Conservation (phyloP, 345 rosid genomes). For the Fremontodendron californicum region DNA sequence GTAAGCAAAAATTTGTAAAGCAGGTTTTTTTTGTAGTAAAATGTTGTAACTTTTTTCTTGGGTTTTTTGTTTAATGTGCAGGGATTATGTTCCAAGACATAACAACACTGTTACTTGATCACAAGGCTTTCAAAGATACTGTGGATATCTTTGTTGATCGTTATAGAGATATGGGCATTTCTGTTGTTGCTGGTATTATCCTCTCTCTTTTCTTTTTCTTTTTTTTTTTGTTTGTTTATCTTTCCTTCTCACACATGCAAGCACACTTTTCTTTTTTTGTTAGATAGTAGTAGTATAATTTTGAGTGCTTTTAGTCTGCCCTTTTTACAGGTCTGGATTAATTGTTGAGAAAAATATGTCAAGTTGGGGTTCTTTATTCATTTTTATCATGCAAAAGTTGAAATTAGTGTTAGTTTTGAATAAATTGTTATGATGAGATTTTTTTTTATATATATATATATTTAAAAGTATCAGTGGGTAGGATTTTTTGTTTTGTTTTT, state of each 20-base stretch:
- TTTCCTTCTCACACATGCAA: neutral
- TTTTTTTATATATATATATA: neutral
- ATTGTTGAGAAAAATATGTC: conserved; percentile 6
- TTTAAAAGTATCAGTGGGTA: neutral
- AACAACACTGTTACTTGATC: conserved; percentile 72
- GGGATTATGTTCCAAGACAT: conserved; percentile 91
- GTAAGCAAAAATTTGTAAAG: too few species aligned
- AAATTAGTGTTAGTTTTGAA: neutral
- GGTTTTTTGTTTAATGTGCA: conserved; percentile 21
- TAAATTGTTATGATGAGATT: neutral
- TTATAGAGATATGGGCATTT: conserved; percentile 64
- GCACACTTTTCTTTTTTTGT: neutral
- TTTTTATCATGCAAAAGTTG: conserved; percentile 18
- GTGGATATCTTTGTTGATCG: conserved; percentile 79
- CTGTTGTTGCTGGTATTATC: conserved; percentile 76
- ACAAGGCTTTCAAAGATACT: conserved; percentile 67
- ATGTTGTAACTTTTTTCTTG: neutral
- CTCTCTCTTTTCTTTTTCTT: neutral
- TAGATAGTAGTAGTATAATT: neutral
- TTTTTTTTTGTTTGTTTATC: neutral
- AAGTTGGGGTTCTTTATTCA: conserved; percentile 15
- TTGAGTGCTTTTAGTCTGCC: conserved; percentile 7
- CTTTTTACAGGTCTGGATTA: conserved; percentile 5
- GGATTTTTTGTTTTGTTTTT: neutral
- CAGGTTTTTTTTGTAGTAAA: too few species aligned